These are phyloP conservation scores for Phytophthora foliorum DNA, from an alignment of 352 stramenopile species.

Conservation along the genomic window DNA sequence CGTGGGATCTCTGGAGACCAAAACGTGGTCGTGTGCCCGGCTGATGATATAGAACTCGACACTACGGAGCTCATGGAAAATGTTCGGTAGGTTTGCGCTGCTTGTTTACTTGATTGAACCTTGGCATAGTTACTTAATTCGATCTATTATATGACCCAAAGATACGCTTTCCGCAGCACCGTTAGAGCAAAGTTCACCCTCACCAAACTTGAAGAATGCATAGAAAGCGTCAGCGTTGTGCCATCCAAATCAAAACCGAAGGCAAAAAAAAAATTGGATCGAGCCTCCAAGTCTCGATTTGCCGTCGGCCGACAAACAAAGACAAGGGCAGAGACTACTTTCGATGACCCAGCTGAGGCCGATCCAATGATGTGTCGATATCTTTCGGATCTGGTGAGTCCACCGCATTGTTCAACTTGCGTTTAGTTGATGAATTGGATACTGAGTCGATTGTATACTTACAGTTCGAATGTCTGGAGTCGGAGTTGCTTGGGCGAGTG, in stretches of 20 bases:
- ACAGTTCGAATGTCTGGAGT: conserved; percentile 44
- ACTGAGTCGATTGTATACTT: background rate
- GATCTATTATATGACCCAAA: conserved; percentile 9
- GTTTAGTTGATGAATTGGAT: background rate
- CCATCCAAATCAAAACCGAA: conserved; percentile 1
- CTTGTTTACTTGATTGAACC: background rate
- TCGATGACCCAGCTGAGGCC: conserved; percentile 15
- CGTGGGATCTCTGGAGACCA: background rate
- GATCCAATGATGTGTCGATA: conserved; percentile 50
- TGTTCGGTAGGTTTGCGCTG: conserved; percentile 28
- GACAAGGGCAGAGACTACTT: background rate
- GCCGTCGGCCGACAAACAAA: conserved; percentile 7
- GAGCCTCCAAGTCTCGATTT: conserved; percentile 11
- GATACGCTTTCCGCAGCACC: conserved; percentile 50
- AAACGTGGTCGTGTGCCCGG: background rate
- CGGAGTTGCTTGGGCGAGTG: conserved; percentile 41
- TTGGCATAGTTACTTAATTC: background rate
- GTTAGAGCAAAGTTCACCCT: conserved; percentile 28
- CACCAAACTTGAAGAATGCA: conserved; percentile 27
- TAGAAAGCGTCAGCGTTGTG: background rate
- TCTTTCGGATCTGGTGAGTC: conserved; percentile 44
- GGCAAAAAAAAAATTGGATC: conserved; percentile 1
- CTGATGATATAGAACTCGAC: conserved; percentile 2
- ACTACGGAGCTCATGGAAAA: conserved; percentile 35
- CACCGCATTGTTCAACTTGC: background rate